Evolutionary conservation across 345 rosid species (phyloP), one percentile per base, ranked within the genome.

Genomic region (Pelargonium nanum): DNA sequence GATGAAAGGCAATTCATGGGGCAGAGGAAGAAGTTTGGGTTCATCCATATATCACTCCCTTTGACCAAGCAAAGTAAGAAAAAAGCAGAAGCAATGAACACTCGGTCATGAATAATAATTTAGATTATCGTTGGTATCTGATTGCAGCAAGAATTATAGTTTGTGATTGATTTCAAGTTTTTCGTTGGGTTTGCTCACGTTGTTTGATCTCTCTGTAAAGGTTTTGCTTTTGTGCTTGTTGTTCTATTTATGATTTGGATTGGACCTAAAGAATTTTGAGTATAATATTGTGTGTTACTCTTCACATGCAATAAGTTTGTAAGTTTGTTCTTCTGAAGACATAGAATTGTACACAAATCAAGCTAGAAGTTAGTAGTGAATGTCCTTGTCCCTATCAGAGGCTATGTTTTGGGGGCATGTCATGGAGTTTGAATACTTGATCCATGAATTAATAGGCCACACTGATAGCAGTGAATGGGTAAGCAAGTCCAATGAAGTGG

Each of bases 21-120:
- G 4, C 94, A 79, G 58, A 74, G 94, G 72, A 88, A 92, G 72
- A 88, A 85, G 77, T 88, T 86, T 45, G 91, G 98, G 2, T 88
- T 91, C 71, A 88, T 91, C 57, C 98, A 86, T 64, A 88, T 86
- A 25, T 81, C 96, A 1, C 78, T 91, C 65, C 94, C 97, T 9
- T 63, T 81, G 81, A 64, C 84, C 22, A 91, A 77, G 65, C 91
- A 79, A 65, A 80, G 75, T 65, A 84, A 87, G 87, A 91, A 85
- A 68, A 85, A 81, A 69, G 44, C 32, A 59, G 64, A 79, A 65
- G 65, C 65, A 72, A 67, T 75, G 48, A 78, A 67, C 45, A 48
- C 59, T 51, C 59, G 75, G 67, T 57, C 62, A 73, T 48, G 22
- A 23, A 24, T 19, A 7, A 55, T n/a, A 0, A 45, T n/a, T 4